Evolutionary conservation across 179 eudicot genomes (phyloP).

Genomic region (Spinacia oleracea): DNA sequence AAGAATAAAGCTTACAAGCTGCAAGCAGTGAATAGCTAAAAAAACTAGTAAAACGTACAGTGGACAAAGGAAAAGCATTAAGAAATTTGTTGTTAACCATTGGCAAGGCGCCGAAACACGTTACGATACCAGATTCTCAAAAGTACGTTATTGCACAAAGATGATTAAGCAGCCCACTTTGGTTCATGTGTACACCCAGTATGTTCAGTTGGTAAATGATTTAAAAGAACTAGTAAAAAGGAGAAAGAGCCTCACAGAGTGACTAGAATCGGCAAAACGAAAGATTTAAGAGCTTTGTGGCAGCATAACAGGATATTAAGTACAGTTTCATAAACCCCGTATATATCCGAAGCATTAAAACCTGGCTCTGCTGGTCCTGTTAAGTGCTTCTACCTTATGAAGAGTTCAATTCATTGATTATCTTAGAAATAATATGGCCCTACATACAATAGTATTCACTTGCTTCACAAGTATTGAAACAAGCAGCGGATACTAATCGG

Average conservation of each 20-base stretch:
- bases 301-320: background rate
- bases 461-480: background rate
- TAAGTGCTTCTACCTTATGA: background rate
- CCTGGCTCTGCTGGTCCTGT: background rate
- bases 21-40: background rate
- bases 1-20: constrained; percentile 16
- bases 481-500: background rate
- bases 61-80: background rate
- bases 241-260: background rate
- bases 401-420: background rate
- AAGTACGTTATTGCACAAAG: background rate
- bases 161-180: background rate
- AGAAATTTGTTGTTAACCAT: background rate
- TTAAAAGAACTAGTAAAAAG: background rate
- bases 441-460: background rate
- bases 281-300: background rate
- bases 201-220: background rate
- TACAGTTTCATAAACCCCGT: background rate
- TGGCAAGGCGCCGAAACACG: background rate
- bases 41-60: background rate
- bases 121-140: background rate
- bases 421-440: background rate
- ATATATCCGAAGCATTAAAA: background rate
- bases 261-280: background rate
- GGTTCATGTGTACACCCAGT: background rate